A percentile compares a stretch with the other conserved stretches of the same genome.
These are phyloP conservation scores for Scheffersomyces lignicola DNA, from an alignment of 1,139 yeast species.

Conservation along the genomic window DNA sequence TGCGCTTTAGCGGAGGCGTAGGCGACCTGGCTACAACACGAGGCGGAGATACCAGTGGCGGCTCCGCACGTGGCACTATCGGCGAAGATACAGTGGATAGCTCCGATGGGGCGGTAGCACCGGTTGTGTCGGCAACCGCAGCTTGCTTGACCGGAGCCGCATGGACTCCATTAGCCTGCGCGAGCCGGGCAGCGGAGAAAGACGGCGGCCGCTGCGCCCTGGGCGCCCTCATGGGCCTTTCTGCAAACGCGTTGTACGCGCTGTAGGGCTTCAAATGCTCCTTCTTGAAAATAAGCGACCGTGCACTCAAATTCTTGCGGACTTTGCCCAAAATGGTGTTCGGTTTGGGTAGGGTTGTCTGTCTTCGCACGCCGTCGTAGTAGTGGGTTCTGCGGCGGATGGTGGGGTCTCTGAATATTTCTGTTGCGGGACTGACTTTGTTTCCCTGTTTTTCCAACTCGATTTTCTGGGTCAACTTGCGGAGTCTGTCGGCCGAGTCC, in stretches of 20 bases:
- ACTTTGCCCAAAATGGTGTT: constrained; percentile 39
- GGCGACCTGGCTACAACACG: neutral
- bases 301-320: constrained; percentile 29
- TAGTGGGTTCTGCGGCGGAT: constrained; percentile 22
- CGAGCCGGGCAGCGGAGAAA: too few relatives aligned
- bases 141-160: constrained; percentile 7
- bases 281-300: constrained; percentile 33
- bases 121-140: constrained; percentile 10
- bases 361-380: constrained; percentile 2
- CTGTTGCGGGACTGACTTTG: constrained; percentile 43
- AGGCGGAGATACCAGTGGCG: neutral
- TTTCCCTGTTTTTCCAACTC: constrained; percentile 46
- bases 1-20: constrained; percentile 9
- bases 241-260: constrained; percentile 26
- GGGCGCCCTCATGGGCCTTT: constrained; percentile 10
- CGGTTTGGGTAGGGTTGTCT: constrained; percentile 12
- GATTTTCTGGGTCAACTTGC: constrained; percentile 43
- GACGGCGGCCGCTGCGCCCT: constrained; percentile 3
- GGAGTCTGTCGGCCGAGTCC: constrained; percentile 49
- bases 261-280: constrained; percentile 21
- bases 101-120: too few relatives aligned
- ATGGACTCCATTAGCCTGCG: neutral
- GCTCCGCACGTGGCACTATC: neutral
- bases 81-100: too few relatives aligned
- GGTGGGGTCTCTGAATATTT: constrained; percentile 40